phyloP scores from a whole-genome alignment of 169 alveolate genomes.

The Plasmodium sp. region DNA sequence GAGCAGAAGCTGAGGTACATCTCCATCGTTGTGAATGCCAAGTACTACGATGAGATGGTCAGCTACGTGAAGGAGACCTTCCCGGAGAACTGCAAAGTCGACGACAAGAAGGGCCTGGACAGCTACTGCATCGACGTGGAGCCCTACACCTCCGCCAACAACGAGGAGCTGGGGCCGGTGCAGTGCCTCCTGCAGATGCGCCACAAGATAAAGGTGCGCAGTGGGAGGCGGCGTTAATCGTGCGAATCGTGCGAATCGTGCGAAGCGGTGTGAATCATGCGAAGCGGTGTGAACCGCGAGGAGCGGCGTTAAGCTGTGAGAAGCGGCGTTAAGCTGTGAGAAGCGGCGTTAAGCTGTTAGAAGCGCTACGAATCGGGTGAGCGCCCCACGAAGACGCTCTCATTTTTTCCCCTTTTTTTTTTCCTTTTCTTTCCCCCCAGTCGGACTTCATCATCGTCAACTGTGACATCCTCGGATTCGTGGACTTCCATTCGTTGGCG shows the following conservation, averaged over 20 bases:
- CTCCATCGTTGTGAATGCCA: slow-evolving; percentile 39
- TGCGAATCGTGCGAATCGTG: too few relatives aligned
- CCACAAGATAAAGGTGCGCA: slow-evolving; percentile 29
- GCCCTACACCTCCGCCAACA: slow-evolving; percentile 8
- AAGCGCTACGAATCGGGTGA: background rate
- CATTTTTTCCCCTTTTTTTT: background rate
- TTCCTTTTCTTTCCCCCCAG: background rate
- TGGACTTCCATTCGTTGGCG: slow-evolving; percentile 67
- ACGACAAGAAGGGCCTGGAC: slow-evolving; percentile 42
- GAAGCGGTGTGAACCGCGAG: too few relatives aligned
- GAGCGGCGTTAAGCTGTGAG: too few relatives aligned
- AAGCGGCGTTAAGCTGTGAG: too few relatives aligned
- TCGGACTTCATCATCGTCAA: slow-evolving; percentile 62
- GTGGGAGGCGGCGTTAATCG: too few relatives aligned
- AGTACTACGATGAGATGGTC: slow-evolving; percentile 57
- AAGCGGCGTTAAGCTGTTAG: too few relatives aligned
- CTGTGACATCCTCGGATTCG: slow-evolving; percentile 68
- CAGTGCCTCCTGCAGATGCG: slow-evolving; percentile 41
- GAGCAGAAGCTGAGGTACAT: slow-evolving; percentile 55
- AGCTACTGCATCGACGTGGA: slow-evolving; percentile 59
- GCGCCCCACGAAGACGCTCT: background rate
- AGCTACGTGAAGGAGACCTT: slow-evolving; percentile 27
- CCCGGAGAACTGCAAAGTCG: slow-evolving; percentile 39
- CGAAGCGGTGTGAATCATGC: background rate
- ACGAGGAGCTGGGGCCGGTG: slow-evolving; percentile 54